Conservation (phyloP, 345 rosid genomes). For the Syzygium aromaticum region DNA sequence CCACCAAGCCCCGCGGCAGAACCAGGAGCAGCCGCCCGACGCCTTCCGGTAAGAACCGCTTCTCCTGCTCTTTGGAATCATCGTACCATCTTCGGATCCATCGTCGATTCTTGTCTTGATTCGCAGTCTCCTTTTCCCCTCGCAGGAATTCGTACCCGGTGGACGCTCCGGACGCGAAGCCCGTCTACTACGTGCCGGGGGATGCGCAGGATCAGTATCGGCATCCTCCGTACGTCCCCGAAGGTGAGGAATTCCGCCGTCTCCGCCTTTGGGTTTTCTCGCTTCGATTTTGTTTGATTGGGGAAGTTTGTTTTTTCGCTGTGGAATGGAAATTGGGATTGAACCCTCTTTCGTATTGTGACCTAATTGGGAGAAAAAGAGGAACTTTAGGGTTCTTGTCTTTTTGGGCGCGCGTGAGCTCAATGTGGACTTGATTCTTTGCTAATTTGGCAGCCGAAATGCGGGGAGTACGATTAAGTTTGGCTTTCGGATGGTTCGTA, state of each 20-base stretch:
- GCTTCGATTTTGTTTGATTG: background rate
- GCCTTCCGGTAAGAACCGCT: background rate
- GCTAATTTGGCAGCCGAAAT: background rate
- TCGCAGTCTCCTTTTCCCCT: background rate
- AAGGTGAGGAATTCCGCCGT: conserved; percentile 10
- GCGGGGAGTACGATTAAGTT: background rate
- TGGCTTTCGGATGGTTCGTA: background rate
- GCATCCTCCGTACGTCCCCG: conserved; percentile 83
- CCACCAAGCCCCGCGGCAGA: conserved; percentile 29
- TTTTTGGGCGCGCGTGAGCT: background rate
- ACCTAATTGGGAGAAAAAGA: background rate
- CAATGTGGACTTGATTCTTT: background rate
- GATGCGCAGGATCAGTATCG: conserved; percentile 53
- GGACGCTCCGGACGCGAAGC: conserved; percentile 48
- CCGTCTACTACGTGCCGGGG: conserved; percentile 19
- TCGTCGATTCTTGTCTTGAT: background rate
- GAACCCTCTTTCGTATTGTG: background rate
- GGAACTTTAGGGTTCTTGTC: background rate
- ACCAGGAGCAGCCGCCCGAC: background rate
- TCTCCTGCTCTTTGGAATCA: conserved; percentile 37
- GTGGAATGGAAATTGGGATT: background rate
- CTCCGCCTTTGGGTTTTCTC: background rate
- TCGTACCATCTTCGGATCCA: background rate
- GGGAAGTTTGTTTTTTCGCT: background rate
- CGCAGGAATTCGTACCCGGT: conserved; percentile 31